Evolutionary conservation across 805 yeast genomes (phyloP), one percentile per base, ranked within the genome.

Genomic region (Yarrowia osloensis): DNA sequence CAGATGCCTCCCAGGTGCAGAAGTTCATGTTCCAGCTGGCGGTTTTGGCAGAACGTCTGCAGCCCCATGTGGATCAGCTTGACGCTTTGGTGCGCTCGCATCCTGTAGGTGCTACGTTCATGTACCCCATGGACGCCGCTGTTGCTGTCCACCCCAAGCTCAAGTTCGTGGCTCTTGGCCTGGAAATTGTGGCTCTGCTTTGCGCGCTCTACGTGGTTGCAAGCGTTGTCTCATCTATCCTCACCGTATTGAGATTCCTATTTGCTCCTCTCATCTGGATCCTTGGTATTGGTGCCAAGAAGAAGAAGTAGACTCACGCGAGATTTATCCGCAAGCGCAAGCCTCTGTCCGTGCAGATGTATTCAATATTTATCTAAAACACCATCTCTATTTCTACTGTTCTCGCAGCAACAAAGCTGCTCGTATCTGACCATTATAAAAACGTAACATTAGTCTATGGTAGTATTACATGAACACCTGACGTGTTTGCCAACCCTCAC

Each of bases 121-220:
- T 57, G 49, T 57, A 57, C 11, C 63, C 63, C n/a, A 57, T 57
- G 63, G 63, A 57, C 17, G 47, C 17, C 2, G 63, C 63, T 6
- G 37, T 28, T 6, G 63, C 47, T 1, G 33, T 57, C 3, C 63
- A 57, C 15, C 63, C 63, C 17, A 35, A 40, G 4, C 49, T 57
- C 19, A 29, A 28, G 35, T 39, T 40, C 19, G 26, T 28, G 8
- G 63, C 63, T 19, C 63, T 57, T 7, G 63, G 19, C 0, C 37
- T 57, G 17, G 66, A 61, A 13, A 8, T 61, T 12, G 52, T 35
- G n/a, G 42, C 17, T 7, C 19, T 61, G 5, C 42, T 61, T 24
- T 44, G 54, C 13, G 66, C 31, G 6, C 24, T 61, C 7, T 61
- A 61, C 44, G 66, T 61, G 5, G 54, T 61, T 2, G 66, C 54